Evolutionary conservation across 2,329 filamentous ascomycete genomes (phyloP), one percentile per base, ranked within the genome.

Genomic region (Xylariaceae sp.): DNA sequence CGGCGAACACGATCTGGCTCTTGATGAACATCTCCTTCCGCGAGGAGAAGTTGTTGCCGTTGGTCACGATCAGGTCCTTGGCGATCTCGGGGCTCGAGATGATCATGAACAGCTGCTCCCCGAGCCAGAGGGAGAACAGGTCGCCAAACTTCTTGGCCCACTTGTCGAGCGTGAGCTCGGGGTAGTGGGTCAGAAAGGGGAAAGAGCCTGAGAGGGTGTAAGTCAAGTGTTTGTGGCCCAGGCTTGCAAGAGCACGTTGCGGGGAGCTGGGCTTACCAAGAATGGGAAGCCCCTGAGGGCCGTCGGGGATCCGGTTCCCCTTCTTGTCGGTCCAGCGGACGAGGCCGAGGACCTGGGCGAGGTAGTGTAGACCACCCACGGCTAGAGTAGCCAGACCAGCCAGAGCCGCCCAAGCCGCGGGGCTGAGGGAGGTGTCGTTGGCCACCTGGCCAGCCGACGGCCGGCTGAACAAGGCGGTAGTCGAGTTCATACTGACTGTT

Each of bases 1-100:
- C 38, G n/a, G 25, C 25, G 4, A 40, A 38, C 6, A 40, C 28
- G 11, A 29, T 32, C n/a, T 32, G 35, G 19, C 38, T 38, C 26
- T 40, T 37, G 32, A 40, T 36, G 23, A 37, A 40, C 38, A 40
- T 40, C 13, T 38, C 35, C 19, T 38, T 40, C 12, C 38, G 35
- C 2, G 38, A 38, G 8, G 35, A 40, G 16, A 35, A 35, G 2
- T 35, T 22, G 15, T 32, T 9, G 2, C 38, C 35, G 14, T 37
- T 37, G 3, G 35, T 35, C 1, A 38, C 29, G 31, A 40, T 34
- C 10, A 40, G 23, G 17, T 40, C 38, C n/a, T 38, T 37, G 16
- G 35, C 38, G 7, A 40, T 32, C 8, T 30, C 28, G 10, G 38
- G 25, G 19, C 35, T 40, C 16, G 38, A 40, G 29, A 40, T 40